phyloP scores from a whole-genome alignment of 768 basidiomycete species.

The Clathrus columnatus region DNA sequence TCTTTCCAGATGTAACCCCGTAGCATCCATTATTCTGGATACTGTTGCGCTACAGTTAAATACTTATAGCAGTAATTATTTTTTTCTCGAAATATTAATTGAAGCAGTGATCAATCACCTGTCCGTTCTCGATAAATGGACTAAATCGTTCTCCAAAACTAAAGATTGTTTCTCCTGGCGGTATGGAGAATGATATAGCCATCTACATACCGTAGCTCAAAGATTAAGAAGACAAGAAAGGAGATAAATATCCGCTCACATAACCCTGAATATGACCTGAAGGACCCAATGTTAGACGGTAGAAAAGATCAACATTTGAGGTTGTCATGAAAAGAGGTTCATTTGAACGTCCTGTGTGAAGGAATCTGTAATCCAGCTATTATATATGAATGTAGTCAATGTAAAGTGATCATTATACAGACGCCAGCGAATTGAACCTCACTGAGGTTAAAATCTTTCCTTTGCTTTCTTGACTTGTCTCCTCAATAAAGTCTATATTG shows the following conservation, averaged over 20 bases:
- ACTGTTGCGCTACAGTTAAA: conserved; percentile 29
- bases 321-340: conserved; percentile 2
- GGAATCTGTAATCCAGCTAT: conserved; percentile 7
- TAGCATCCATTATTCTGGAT: conserved; percentile 31
- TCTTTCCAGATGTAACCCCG: conserved; percentile 39
- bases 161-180: conserved; percentile 52
- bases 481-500: conserved; percentile 11
- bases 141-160: conserved; percentile 28
- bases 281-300: conserved; percentile 33
- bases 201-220: conserved; percentile 38
- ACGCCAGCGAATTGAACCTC: conserved; percentile 16
- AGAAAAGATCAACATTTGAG: conserved; percentile 30
- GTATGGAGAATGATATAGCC: conserved; percentile 42
- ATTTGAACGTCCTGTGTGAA: conserved; percentile 3
- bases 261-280: conserved; percentile 49
- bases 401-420: conserved; percentile 16
- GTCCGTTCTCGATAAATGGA: too few species aligned
- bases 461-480: neutral
- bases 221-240: conserved; percentile 20
- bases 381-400: neutral
- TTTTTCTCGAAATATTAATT: neutral
- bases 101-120: neutral
- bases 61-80: conserved; percentile 1
- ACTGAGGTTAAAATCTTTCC: conserved; percentile 13
- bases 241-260: conserved; percentile 31